Evolutionary conservation across 768 basidiomycete genomes (phyloP).

Genomic region (Trametes villosa): DNA sequence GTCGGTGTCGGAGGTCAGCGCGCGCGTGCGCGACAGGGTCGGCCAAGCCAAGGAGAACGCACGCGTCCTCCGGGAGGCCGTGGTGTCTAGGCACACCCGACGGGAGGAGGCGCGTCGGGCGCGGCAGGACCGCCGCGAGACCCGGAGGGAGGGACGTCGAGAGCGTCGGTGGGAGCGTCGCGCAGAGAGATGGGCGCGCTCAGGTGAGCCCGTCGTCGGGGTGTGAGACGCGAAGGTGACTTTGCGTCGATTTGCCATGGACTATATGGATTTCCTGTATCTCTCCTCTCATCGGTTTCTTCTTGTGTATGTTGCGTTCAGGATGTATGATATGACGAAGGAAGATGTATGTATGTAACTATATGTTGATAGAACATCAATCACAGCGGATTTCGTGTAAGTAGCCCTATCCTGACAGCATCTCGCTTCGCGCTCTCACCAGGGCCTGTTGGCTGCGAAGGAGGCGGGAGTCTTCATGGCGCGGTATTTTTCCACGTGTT

Average conservation of each 20-base stretch:
- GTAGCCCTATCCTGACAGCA: no score
- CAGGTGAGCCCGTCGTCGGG: constrained; percentile 5
- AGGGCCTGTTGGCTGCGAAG: no score
- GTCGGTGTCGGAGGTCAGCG: constrained; percentile 23
- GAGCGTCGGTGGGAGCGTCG: constrained; percentile 16
- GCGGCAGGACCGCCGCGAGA: constrained; percentile 9
- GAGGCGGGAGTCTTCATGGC: no score
- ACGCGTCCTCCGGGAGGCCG: constrained; percentile 28
- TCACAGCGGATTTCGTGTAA: neutral
- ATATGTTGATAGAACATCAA: neutral
- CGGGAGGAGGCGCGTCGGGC: constrained; percentile 12
- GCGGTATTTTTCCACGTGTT: no score
- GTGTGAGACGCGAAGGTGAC: neutral
- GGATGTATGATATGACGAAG: constrained; percentile 6
- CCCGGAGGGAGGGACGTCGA: constrained; percentile 5
- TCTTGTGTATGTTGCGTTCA: neutral
- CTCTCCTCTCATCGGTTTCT: neutral
- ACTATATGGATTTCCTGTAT: neutral
- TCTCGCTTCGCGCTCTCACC: no score
- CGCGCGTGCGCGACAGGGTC: constrained; percentile 30
- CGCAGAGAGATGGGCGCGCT: constrained; percentile 7
- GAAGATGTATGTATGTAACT: constrained; percentile 11
- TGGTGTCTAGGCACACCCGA: constrained; percentile 4
- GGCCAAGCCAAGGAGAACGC: constrained; percentile 35
- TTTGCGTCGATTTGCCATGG: neutral